A percentile compares a stretch with the other conserved stretches of the same genome.
These are phyloP conservation scores for Baudoinia panamericana DNA, from an alignment of 495 filamentous ascomycete genomes.

Conservation along the genomic window DNA sequence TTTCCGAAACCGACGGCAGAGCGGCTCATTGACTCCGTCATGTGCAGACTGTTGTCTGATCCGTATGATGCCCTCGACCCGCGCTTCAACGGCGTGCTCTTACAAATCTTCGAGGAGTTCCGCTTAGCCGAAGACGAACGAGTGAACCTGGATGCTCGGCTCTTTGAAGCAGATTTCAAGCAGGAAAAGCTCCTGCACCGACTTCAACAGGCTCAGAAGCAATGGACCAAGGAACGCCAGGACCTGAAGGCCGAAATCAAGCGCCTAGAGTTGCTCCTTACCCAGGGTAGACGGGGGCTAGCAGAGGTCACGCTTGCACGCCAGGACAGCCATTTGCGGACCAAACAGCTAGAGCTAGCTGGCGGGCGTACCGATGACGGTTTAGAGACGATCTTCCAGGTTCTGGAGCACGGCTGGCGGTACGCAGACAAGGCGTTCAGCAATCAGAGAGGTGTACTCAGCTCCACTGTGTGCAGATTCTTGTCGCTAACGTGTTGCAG, in stretches of 20 bases:
- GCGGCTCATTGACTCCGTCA: conserved; percentile 21
- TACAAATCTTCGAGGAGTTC: conserved; percentile 27
- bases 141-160: conserved; percentile 7
- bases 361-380: conserved; percentile 6
- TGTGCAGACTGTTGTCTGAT: conserved; percentile 16
- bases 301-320: conserved; percentile 25
- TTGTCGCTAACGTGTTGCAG: conserved; percentile 7
- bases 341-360: conserved; percentile 10
- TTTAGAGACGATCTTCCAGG: conserved; percentile 17
- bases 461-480: not conserved
- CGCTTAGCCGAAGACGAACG: conserved; percentile 21
- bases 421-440: conserved; percentile 18
- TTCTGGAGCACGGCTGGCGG: conserved; percentile 14
- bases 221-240: conserved; percentile 19
- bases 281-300: conserved; percentile 22
- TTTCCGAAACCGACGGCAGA: conserved; percentile 10
- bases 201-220: conserved; percentile 13
- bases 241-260: conserved; percentile 25
- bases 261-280: conserved; percentile 26
- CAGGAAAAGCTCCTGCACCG: conserved; percentile 8
- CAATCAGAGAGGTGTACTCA: conserved; percentile 21
- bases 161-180: conserved; percentile 5
- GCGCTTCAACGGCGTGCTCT: conserved; percentile 21
- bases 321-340: conserved; percentile 22
- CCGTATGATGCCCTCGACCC: conserved; percentile 19